A percentile compares a stretch with the other conserved stretches of the same genome.
Conservation (phyloP, 2,329 filamentous ascomycete species). For the Colletotrichum ledebouriae region DNA sequence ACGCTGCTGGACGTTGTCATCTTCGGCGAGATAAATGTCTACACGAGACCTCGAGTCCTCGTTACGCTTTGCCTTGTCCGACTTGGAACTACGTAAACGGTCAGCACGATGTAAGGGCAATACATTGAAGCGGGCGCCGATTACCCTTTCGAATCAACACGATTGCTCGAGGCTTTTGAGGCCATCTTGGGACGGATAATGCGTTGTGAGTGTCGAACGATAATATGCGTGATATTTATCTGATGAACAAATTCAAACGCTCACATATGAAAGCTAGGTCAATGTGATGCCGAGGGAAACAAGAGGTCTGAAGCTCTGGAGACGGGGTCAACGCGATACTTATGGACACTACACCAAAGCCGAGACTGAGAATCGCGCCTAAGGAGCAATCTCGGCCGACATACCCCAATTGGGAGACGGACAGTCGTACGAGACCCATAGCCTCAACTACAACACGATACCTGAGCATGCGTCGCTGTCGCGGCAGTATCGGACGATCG, state of each 20-base stretch:
- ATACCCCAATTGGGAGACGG: slow-evolving; percentile 8
- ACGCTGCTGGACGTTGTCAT: background rate
- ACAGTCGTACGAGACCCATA: slow-evolving; percentile 3
- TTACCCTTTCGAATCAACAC: background rate
- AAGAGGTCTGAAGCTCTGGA: background rate
- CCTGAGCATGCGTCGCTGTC: background rate
- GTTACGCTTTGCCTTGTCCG: background rate
- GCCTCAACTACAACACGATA: slow-evolving; percentile 2
- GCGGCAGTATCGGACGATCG: slow-evolving; percentile 12
- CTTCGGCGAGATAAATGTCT: slow-evolving; percentile 1
- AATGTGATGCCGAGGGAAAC: background rate
- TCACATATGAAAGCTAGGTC: background rate
- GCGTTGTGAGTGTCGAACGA: background rate
- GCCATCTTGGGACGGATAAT: background rate
- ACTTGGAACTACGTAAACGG: background rate
- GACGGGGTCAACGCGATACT: slow-evolving; percentile 3
- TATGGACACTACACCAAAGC: background rate
- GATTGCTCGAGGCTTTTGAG: background rate
- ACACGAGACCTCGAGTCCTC: slow-evolving; percentile 1
- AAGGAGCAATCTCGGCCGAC: slow-evolving; percentile 9
- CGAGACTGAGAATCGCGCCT: background rate
- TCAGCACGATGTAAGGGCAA: background rate
- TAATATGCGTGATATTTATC: background rate
- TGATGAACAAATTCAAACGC: background rate
- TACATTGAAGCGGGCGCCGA: background rate